Base-by-base conservation (phyloP, 768 basidiomycete species). In the Pleurotus tuoliensis region DNA sequence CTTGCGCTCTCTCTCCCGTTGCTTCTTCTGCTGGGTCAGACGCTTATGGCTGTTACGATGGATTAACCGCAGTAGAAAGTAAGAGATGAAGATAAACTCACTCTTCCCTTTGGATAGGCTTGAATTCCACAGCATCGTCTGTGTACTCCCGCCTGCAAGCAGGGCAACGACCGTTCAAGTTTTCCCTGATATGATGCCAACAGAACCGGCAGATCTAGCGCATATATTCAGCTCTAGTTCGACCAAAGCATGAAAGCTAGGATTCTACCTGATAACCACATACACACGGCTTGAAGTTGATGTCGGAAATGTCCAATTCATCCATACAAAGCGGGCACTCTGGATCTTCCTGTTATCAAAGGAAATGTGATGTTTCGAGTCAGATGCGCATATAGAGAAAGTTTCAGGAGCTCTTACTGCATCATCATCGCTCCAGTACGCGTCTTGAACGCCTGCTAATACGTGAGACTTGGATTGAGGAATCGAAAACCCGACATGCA, bases 311-410 rank as follows among this genome's bases (percentile, higher is more conserved):
- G 75, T 98, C 97, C 89, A 99, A 94, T 76, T 97, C 94, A 68
- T 98, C 96, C 44, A 98, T 85, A 75, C 97, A 99, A 58, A 99
- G 83, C 45, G 97, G 93, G 75, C 97, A 99, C 66, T 98, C 97
- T 60, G 91, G 90, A 67, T 98, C 94, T 70, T 98, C 96, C 96
- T 98, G 63, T 1, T 61, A 53, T 52, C 54, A 54, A 49, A 64
- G 64, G 67, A 56, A 59, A 37, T 34, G 30, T 9, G 2, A 34
- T 34, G 7, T 34, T 34, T 34, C 11, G 3, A 60, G 40, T 44
- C 44, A 56, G 50, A 61, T 38, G 38, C 56, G 39, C 59, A 52
- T 39, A 61, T 37, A 37, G 24, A 58, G 57, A 45, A 58, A 56
- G 71, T 34, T 11, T 34, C 30, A 34, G 30, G 9, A 11, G 30